These are phyloP conservation scores for Hylodesmum podocarpum DNA, from an alignment of 306 rosid genomes.

Conservation along the genomic window DNA sequence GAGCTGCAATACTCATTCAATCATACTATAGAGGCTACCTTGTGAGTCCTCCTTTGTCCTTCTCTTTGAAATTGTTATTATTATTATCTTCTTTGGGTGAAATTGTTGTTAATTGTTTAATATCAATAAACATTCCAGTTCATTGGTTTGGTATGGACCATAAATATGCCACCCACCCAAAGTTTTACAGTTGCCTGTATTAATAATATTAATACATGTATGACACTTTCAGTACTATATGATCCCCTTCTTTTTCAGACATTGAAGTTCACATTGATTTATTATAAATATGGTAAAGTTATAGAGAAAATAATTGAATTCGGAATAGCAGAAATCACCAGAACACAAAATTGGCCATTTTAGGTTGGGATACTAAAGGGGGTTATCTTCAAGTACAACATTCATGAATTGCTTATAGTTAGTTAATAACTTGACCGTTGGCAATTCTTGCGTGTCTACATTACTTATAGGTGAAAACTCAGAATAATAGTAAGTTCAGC, in stretches of 20 bases:
- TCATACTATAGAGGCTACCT: constrained; percentile 91
- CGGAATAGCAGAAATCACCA: not conserved
- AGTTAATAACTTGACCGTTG: not conserved
- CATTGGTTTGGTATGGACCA: constrained; percentile 23
- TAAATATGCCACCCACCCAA: constrained; percentile 37
- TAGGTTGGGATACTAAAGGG: not conserved
- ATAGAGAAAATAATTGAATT: not conserved
- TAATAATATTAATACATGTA: constrained; percentile 13
- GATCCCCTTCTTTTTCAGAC: not conserved
- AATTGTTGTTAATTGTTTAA: constrained; percentile 16
- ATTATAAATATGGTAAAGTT: not conserved
- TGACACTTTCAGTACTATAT: not conserved
- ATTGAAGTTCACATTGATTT: constrained; percentile 6
- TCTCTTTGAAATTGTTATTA: not conserved
- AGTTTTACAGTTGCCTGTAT: constrained; percentile 12
- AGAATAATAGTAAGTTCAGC: not conserved
- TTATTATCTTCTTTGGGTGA: constrained; percentile 9
- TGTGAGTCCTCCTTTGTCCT: constrained; percentile 42
- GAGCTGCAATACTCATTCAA: constrained; percentile 84
- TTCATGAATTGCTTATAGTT: not conserved
- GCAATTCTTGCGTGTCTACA: not conserved
- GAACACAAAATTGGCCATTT: not conserved
- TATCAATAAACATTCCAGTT: not conserved
- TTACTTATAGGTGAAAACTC: not conserved
- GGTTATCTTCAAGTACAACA: not conserved